Evolutionary conservation across 2,329 filamentous ascomycete genomes (phyloP).

Genomic region (Ceratocystis lukuohia): DNA sequence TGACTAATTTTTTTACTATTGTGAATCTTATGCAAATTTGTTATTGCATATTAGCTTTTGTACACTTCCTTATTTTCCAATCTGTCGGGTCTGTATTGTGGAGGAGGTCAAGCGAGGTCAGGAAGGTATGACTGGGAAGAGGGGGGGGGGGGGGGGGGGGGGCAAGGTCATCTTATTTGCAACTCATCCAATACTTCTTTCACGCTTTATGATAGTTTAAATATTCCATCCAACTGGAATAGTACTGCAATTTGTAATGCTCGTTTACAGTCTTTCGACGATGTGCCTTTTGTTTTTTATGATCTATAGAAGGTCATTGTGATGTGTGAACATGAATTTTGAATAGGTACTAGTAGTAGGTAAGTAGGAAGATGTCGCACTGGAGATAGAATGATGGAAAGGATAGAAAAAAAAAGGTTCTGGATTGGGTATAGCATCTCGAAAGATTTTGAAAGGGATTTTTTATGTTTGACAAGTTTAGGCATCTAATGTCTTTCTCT

Average conservation of each 20-base stretch:
- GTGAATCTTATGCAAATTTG: too few species aligned
- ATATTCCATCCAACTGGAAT: not conserved
- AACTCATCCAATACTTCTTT: not conserved
- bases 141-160: too few species aligned
- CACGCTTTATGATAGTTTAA: not conserved
- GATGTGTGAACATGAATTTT: constrained; percentile 1
- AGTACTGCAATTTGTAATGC: constrained; percentile 1
- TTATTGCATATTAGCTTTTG: too few species aligned
- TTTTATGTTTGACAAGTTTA: constrained; percentile 29
- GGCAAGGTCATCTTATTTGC: too few species aligned
- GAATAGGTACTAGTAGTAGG: not conserved
- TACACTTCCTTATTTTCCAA: too few species aligned
- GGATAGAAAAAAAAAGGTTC: constrained; percentile 7
- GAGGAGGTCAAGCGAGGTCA: too few species aligned
- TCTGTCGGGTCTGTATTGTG: too few species aligned
- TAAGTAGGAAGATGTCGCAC: not conserved
- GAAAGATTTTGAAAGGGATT: constrained; percentile 15
- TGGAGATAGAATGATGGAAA: not conserved
- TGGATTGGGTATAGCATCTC: constrained; percentile 2
- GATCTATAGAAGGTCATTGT: constrained; percentile 16
- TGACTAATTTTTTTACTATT: too few species aligned
- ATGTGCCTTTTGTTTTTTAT: constrained; percentile 17
- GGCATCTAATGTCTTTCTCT: constrained; percentile 55
- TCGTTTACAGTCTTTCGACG: constrained; percentile 13
- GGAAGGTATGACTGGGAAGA: too few species aligned